A percentile compares a stretch with the other conserved stretches of the same genome.
Conservation (phyloP, 2,329 filamentous ascomycete species). For the Akanthomyces lecanii region DNA sequence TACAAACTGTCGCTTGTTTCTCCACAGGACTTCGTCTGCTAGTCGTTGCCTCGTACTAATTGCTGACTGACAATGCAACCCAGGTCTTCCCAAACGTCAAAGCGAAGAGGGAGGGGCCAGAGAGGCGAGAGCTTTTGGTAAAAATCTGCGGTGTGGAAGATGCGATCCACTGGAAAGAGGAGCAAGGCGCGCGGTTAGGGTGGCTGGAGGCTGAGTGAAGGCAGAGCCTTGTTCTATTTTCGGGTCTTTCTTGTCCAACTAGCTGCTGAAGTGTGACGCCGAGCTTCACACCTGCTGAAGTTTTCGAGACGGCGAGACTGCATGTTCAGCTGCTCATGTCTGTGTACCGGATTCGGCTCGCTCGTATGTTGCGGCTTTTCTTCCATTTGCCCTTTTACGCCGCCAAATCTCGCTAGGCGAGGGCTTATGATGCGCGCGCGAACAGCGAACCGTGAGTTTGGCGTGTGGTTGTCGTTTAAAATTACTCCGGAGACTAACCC, state of each 20-base stretch:
- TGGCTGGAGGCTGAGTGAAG: not conserved
- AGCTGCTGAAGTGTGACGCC: not conserved
- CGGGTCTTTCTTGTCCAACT: not conserved
- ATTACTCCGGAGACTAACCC: not conserved
- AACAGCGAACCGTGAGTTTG: not conserved
- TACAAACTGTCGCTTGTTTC: not conserved
- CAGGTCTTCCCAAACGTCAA: not conserved
- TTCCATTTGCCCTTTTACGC: not conserved
- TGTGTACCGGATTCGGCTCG: not conserved
- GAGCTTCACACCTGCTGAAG: not conserved
- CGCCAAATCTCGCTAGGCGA: not conserved
- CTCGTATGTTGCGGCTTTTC: conserved; percentile 1
- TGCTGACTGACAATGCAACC: not conserved
- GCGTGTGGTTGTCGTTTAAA: not conserved
- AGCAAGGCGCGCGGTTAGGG: conserved; percentile 15
- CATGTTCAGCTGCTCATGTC: not conserved
- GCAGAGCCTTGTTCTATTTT: not conserved
- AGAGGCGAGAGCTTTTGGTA: not conserved
- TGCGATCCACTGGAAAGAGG: conserved; percentile 5
- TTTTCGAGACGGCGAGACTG: not conserved
- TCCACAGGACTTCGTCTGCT: not conserved
- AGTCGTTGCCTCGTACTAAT: not conserved
- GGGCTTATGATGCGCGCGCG: not conserved
- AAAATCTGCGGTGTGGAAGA: not conserved
- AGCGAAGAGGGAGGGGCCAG: too few relatives aligned